A percentile compares a stretch with the other conserved stretches of the same genome.
Evolutionary conservation across 768 basidiomycete species (phyloP).

Genomic region (Terana coerulea): DNA sequence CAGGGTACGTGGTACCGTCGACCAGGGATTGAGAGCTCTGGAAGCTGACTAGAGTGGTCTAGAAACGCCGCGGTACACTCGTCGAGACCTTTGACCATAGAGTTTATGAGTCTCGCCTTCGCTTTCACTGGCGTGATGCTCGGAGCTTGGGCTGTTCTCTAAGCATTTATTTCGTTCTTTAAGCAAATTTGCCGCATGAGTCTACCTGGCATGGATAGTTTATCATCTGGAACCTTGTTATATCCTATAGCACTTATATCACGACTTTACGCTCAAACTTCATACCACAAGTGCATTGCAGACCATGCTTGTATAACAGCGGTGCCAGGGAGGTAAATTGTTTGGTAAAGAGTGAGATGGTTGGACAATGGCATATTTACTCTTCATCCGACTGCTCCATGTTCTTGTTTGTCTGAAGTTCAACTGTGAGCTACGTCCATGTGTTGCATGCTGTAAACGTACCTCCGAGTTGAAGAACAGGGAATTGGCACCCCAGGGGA

Average conservation of each 20-base stretch:
- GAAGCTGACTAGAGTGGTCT: conserved; percentile 1
- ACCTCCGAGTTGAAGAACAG: conserved; percentile 81
- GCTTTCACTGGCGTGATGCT: conserved; percentile 30
- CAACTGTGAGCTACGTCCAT: conserved; percentile 3
- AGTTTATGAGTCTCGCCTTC: conserved; percentile 28
- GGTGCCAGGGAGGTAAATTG: no score
- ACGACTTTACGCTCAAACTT: no score
- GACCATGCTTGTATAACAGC: no score
- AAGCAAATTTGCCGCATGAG: no score
- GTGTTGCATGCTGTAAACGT: conserved; percentile 22
- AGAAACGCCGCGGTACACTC: conserved; percentile 2
- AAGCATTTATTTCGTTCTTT: conserved; percentile 15
- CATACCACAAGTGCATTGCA: no score
- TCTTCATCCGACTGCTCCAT: conserved; percentile 37
- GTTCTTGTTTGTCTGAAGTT: conserved; percentile 60
- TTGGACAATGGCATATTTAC: no score
- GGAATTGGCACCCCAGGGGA: conserved; percentile 82
- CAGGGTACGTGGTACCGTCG: not conserved
- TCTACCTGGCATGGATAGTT: no score
- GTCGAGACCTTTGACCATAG: conserved; percentile 12
- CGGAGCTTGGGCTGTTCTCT: conserved; percentile 39
- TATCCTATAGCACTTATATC: no score
- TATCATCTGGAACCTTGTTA: no score
- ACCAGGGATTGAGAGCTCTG: not conserved
- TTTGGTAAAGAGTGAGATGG: no score